phyloP scores from a whole-genome alignment of 331 rosid genomes.

The Erythrophleum ivorense region DNA sequence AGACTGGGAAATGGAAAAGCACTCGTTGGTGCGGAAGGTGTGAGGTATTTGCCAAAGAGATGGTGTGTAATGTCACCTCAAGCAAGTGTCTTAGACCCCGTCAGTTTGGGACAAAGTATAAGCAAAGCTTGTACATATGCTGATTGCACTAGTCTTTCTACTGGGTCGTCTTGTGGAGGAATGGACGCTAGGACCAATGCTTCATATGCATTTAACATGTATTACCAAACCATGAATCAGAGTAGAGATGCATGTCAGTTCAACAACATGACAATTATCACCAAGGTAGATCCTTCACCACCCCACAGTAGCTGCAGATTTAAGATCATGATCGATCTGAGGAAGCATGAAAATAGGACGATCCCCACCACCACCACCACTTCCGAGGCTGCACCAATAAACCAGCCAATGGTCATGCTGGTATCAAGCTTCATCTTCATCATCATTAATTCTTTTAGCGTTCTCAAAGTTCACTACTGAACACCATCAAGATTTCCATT shows the following conservation, averaged over 20 bases:
- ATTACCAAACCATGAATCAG: slow-evolving; percentile 77
- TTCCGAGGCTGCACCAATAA: slow-evolving; percentile 44
- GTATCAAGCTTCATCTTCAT: slow-evolving; percentile 44
- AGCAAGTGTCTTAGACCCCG: slow-evolving; percentile 60
- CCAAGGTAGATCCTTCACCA: slow-evolving; percentile 70
- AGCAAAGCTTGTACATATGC: slow-evolving; percentile 72
- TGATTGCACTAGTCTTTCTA: slow-evolving; percentile 77
- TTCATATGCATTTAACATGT: slow-evolving; percentile 83
- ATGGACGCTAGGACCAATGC: slow-evolving; percentile 67
- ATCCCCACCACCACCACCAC: slow-evolving; percentile 30
- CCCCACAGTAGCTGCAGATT: slow-evolving; percentile 57
- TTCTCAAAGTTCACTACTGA: neutral
- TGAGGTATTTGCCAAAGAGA: slow-evolving; percentile 56
- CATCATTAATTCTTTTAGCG: neutral
- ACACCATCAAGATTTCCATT: too few relatives aligned
- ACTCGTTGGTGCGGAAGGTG: slow-evolving; percentile 69
- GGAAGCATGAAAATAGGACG: slow-evolving; percentile 43
- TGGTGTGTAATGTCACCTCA: slow-evolving; percentile 81
- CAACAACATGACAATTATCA: slow-evolving; percentile 45
- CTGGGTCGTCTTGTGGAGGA: slow-evolving; percentile 70
- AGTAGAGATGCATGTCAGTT: slow-evolving; percentile 62
- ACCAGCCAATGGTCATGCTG: slow-evolving; percentile 31
- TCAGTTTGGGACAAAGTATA: slow-evolving; percentile 44
- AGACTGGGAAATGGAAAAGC: slow-evolving; percentile 56
- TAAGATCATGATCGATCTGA: slow-evolving; percentile 73